Evolutionary conservation across 1,284 basidiomycete genomes (phyloP), one percentile per base, ranked within the genome.

Genomic region (Melampsora occidentalis): DNA sequence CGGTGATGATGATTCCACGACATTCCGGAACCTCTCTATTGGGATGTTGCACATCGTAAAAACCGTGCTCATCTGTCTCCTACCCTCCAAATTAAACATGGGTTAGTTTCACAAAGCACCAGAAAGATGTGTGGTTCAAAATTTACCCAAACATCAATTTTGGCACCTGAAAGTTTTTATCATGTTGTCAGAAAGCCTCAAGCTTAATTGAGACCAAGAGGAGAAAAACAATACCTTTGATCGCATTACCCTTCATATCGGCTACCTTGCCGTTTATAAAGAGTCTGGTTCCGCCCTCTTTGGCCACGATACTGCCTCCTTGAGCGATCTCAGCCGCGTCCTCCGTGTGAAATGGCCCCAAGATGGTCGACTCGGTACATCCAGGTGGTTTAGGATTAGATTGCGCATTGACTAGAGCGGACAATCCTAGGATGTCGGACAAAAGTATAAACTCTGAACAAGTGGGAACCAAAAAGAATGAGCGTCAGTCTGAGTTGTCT

Each of bases 301-400:
- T 91, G 0, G 90, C 91, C 2, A 90, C 89, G 69, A 91, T 91
- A 4, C 86, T 86, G 0, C 85, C 89, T 20, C 84, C 84, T 9
- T 84, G 84, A 9, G 82, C 80, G 80, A 91, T 90, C 68, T 92
- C 88, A 42, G 87, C 87, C 22, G 91, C 89, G 81, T 94, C 92
- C 48, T 90, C 89, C 2, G 91, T 91, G 81, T 88, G 90, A 85
- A 94, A 94, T 1, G 92, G 93, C 10, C 92, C 93, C 35, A 94
- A 86, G 4, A 94, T 88, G 39, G 90, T 91, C 53, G 83, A 82
- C 31, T 84, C 83, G 2, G 84, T 85, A 68, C 83, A 83, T 2
- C 87, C 85, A 64, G 87, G 12, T 10, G 84, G 84, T 78, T 84
- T 87, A 4, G 90, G 89, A 81, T 93, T 90, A 84, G 92, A 93